Conservation (phyloP, 2,329 filamentous ascomycete genomes). For the Aspergillus candidus region DNA sequence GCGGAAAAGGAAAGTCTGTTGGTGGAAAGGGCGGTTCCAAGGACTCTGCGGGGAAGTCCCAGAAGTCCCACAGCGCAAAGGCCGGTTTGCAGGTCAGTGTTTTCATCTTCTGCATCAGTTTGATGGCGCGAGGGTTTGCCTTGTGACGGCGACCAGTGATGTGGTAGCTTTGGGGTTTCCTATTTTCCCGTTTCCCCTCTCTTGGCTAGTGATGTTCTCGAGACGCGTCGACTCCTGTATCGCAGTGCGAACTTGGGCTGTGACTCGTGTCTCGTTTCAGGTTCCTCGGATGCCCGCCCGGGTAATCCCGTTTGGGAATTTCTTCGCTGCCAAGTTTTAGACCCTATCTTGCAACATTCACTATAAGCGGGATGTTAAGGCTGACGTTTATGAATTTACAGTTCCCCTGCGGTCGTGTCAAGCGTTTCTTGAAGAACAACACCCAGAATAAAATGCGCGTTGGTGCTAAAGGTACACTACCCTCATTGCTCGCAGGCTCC, state of each 20-base stretch:
- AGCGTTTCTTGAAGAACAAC: conserved; percentile 99
- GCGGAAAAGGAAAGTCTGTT: conserved; percentile 88
- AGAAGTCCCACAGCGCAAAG: conserved; percentile 89
- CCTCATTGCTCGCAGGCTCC: neutral
- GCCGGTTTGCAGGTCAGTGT: conserved; percentile 85
- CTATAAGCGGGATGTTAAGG: conserved; percentile 20
- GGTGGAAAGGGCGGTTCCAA: conserved; percentile 90
- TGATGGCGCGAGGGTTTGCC: neutral
- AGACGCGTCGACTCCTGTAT: too few species aligned
- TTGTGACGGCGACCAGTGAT: too few species aligned
- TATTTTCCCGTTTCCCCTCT: too few species aligned
- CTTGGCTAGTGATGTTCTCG: too few species aligned
- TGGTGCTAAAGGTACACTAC: conserved; percentile 67
- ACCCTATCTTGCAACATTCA: conserved; percentile 1
- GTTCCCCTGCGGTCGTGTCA: conserved; percentile 99
- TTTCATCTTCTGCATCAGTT: conserved; percentile 10
- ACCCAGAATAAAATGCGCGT: conserved; percentile 99
- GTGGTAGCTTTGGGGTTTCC: too few species aligned
- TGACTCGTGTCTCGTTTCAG: too few species aligned
- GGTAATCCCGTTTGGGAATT: too few species aligned
- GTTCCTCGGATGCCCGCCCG: too few species aligned
- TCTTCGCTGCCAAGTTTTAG: neutral
- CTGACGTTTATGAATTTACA: conserved; percentile 38
- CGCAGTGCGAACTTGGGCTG: too few species aligned
- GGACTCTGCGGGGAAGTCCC: conserved; percentile 75